Evolutionary conservation across 805 yeast genomes (phyloP).

Genomic region (Candida wancherniae): DNA sequence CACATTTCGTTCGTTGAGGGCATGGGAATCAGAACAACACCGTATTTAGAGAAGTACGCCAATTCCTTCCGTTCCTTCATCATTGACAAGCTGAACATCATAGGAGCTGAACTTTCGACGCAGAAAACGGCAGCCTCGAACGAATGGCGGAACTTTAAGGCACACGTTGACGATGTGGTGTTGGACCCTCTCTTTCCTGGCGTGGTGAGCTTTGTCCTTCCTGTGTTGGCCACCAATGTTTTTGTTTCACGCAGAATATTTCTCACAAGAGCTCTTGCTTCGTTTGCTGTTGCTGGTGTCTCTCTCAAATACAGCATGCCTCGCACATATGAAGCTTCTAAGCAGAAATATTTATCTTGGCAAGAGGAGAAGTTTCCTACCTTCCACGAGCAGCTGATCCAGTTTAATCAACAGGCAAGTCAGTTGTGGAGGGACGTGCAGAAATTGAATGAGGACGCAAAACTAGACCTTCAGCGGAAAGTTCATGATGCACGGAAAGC

Average conservation of each 20-base stretch:
- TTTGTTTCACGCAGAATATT: conserved; percentile 43
- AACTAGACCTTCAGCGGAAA: conserved; percentile 14
- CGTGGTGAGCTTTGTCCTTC: conserved; percentile 50
- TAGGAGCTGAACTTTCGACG: conserved; percentile 42
- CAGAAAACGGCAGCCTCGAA: conserved; percentile 44
- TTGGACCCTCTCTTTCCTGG: conserved; percentile 55
- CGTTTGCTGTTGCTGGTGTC: conserved; percentile 43
- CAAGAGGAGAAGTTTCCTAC: conserved; percentile 32
- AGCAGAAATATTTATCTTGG: conserved; percentile 16
- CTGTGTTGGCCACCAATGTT: conserved; percentile 54
- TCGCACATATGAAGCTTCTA: conserved; percentile 12
- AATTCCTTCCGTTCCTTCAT: conserved; percentile 36
- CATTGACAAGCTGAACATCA: conserved; percentile 32
- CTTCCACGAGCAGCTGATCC: conserved; percentile 23
- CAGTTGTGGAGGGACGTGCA: conserved; percentile 11
- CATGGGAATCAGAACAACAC: conserved; percentile 49
- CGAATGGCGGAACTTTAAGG: conserved; percentile 31
- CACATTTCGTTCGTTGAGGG: conserved; percentile 44
- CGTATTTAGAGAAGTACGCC: conserved; percentile 41
- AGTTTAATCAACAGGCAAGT: conserved; percentile 11
- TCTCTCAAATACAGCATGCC: conserved; percentile 51
- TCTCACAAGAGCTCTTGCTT: conserved; percentile 48
- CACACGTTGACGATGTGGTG: conserved; percentile 31
- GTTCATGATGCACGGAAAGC: conserved; percentile 15
- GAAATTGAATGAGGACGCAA: conserved; percentile 9